Percentiles rank a stretch among this genome's conserved stretches.
These are phyloP conservation scores for Alternaria rosae DNA, from an alignment of 2,329 filamentous ascomycete genomes.

Conservation along the genomic window DNA sequence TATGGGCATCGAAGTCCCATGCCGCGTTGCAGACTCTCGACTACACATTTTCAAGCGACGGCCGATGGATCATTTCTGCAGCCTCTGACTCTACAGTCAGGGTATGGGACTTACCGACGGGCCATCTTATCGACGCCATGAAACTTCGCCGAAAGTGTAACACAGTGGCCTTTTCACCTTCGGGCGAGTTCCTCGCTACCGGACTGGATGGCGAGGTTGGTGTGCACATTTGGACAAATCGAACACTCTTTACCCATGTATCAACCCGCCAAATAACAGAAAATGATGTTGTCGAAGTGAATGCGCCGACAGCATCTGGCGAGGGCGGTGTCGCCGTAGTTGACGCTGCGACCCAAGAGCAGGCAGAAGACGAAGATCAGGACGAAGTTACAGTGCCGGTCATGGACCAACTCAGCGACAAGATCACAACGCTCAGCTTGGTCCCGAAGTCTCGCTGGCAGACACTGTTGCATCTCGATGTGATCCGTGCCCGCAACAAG, in stretches of 20 bases:
- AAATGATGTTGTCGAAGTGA: constrained; percentile 70
- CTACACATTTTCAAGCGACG: constrained; percentile 81
- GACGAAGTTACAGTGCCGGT: constrained; percentile 55
- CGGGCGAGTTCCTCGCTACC: constrained; percentile 93
- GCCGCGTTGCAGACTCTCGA: constrained; percentile 47
- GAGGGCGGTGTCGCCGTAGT: constrained; percentile 80
- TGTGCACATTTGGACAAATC: constrained; percentile 96
- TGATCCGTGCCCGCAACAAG: constrained; percentile 91
- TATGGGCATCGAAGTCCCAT: constrained; percentile 71
- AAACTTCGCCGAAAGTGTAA: constrained; percentile 80
- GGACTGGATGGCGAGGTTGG: constrained; percentile 82
- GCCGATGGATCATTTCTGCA: constrained; percentile 89
- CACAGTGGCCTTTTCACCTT: constrained; percentile 84
- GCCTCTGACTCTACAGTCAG: constrained; percentile 81
- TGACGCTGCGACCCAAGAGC: constrained; percentile 74
- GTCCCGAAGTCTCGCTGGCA: constrained; percentile 94
- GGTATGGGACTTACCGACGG: constrained; percentile 95
- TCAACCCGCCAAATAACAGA: constrained; percentile 86
- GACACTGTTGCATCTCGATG: constrained; percentile 87
- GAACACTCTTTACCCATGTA: constrained; percentile 86
- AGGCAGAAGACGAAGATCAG: constrained; percentile 53
- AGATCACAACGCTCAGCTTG: constrained; percentile 87
- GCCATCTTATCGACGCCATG: constrained; percentile 93
- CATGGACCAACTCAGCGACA: constrained; percentile 79
- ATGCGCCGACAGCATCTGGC: constrained; percentile 78